Evolutionary conservation across 2,329 filamentous ascomycete genomes (phyloP), one percentile per base, ranked within the genome.

Genomic region (Botryotinia narcissicola): DNA sequence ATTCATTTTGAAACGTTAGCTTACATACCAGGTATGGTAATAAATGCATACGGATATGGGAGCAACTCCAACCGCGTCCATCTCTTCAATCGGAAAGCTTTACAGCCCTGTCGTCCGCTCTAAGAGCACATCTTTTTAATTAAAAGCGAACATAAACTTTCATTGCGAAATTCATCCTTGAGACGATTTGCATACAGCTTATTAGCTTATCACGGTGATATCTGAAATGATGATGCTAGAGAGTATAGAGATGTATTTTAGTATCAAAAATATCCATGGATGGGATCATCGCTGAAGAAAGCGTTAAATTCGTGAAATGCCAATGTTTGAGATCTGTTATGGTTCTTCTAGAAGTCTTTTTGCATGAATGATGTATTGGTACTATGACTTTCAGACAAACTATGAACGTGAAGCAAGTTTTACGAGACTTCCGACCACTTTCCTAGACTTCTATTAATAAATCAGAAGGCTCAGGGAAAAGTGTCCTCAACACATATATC

Each of bases 1-100:
- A 68, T 57, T 68, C 35, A 68, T 68, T 68, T 29, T 42, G 66
- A 68, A 68, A 68, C 66, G 10, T 57, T 68, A 68, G 66, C 66
- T 32, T 68, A 42, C 18, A n/a, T 32, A 32, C 66, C 66, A 57
- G 48, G 48, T 42, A 57, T 54, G 32, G 42, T 40, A 18, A 54
- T 29, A 20, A 29, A 67, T 40, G 32, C 37, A 54, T 54, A 35
- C 9, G 9, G 37, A 40, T 20, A 48, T 22, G 51, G 54, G 46
- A 68, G 64, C 46, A 68, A 67, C 46, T 67, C 44, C 64, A 67
- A 54, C 46, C 46, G 35, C 35, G 7, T 18, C 35, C 32, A 20
- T 40, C 64, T 54, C 35, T 67, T 40, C 46, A 51, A 54, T 40
- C 25, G 46, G 46, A 67, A 25, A 35, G 12, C 42, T 48, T 37